Conservation (phyloP, 495 filamentous ascomycete species). For the Penicillium waksmanii region DNA sequence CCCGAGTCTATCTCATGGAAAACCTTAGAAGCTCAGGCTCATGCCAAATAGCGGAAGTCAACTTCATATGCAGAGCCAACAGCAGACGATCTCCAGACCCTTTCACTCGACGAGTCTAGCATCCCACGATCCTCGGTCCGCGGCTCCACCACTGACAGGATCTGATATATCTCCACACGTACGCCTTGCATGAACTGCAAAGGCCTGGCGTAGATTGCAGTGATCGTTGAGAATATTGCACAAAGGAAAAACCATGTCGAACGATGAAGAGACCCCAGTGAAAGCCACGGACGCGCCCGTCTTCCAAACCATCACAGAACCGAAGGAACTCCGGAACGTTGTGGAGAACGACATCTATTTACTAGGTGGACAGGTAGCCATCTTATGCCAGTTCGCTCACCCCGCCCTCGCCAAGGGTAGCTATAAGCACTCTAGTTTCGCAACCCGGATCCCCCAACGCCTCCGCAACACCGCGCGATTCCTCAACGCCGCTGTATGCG, state of each 20-base stretch:
- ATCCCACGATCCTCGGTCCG: constrained; percentile 4
- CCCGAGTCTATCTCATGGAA: no score
- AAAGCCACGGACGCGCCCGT: background rate
- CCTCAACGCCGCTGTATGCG: constrained; percentile 21
- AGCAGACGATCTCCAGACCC: background rate
- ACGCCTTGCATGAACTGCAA: no score
- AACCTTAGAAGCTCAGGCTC: no score
- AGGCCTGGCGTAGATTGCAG: background rate
- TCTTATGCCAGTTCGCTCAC: constrained; percentile 27
- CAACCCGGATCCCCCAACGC: constrained; percentile 20
- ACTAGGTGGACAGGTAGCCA: constrained; percentile 21
- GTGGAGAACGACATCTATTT: constrained; percentile 23
- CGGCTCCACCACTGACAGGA: background rate
- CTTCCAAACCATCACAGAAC: background rate
- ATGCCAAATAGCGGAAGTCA: no score
- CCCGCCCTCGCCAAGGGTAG: constrained; percentile 22
- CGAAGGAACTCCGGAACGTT: constrained; percentile 2
- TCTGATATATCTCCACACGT: background rate
- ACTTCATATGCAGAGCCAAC: background rate
- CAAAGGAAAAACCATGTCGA: background rate
- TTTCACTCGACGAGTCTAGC: background rate
- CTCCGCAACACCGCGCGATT: constrained; percentile 24
- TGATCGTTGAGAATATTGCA: background rate
- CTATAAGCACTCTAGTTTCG: constrained; percentile 22
- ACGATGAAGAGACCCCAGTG: background rate